Base-by-base conservation (phyloP, 306 rosid species). In the Oxytropis ochrocephala region DNA sequence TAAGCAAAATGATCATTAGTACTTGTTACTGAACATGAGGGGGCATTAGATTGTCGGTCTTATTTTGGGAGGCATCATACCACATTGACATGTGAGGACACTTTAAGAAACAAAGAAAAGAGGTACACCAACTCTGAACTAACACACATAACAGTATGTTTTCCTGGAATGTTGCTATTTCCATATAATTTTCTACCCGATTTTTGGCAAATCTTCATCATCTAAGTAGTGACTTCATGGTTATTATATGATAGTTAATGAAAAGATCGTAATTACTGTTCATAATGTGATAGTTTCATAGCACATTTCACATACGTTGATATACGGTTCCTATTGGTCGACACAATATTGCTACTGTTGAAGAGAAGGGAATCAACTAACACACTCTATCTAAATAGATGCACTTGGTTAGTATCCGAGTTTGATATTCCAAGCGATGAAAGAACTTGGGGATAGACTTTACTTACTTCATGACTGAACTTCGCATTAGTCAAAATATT, bases 31-130 rank as follows among this genome's bases (percentile, higher is more conserved):
- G 60, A 77, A 53, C 67, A 70, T 61, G 69, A 38, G 5, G 5
- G 0, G 4, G 52, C 44, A 52, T 61, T 52, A 43, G 46, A 42
- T 50, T 60, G 75, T 67, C 67, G 70, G 76, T 74, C 70, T 54
- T n/a, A 61, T 8, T 19, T 6, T 27, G 18, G 29, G 55, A 55
- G 39, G 46, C 18, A 17, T 54, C 65, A 35, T 35, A 35, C 16
- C 6, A 69, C 38, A 46, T 53, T 52, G 30, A 53, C 80, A 75
- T 58, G 77, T 75, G 84, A 75, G 52, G 33, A 64, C 80, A 80
- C 80, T 55, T 54, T 68, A 58, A 72, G 56, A 67, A 30, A 41
- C 16, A 58, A 2, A 54, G 48, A 48, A 70, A 38, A 67, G 62
- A 57, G 47, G 43, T 11, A 61, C 48, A 47, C 38, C 47, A 58